These are phyloP conservation scores for Astrothelium macrocarpum DNA, from an alignment of 495 filamentous ascomycete species.

Conservation along the genomic window DNA sequence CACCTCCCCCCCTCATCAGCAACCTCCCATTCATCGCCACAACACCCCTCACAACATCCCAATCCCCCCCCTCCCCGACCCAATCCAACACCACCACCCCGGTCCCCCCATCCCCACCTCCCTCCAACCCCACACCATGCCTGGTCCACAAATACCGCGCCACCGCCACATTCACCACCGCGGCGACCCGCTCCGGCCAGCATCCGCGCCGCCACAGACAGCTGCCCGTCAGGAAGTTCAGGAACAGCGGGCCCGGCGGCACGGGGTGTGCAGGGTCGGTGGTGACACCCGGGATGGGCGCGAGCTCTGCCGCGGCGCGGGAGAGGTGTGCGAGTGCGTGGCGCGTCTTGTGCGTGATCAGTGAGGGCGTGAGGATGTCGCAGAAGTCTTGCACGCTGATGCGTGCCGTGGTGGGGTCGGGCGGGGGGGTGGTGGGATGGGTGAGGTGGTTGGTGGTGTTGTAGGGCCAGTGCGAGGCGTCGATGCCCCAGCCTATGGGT, in stretches of 20 bases:
- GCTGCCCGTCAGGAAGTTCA: slow-evolving; percentile 84
- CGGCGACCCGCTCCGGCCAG: slow-evolving; percentile 93
- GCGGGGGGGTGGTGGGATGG: slow-evolving; percentile 53
- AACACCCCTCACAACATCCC: slow-evolving; percentile 83
- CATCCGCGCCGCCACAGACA: slow-evolving; percentile 88
- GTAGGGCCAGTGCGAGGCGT: slow-evolving; percentile 77
- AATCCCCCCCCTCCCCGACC: slow-evolving; percentile 83
- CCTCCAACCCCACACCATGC: slow-evolving; percentile 42
- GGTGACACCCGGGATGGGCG: slow-evolving; percentile 30
- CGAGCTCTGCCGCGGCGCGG: slow-evolving; percentile 49
- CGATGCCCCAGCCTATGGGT: slow-evolving; percentile 66
- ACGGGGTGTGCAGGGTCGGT: slow-evolving; percentile 35
- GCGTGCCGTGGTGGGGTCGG: slow-evolving; percentile 60
- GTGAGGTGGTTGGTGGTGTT: slow-evolving; percentile 71
- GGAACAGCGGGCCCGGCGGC: slow-evolving; percentile 52
- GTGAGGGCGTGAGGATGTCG: slow-evolving; percentile 65
- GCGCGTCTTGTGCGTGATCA: slow-evolving; percentile 71
- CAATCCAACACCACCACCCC: slow-evolving; percentile 90
- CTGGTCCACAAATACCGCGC: slow-evolving; percentile 66
- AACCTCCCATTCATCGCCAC: slow-evolving; percentile 84
- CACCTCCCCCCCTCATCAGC: slow-evolving; percentile 36
- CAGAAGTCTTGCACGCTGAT: slow-evolving; percentile 93
- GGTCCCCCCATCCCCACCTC: slow-evolving; percentile 43
- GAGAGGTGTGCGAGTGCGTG: slow-evolving; percentile 64
- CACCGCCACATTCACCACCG: slow-evolving; percentile 82